Conservation (phyloP, 2,329 filamentous ascomycete genomes). For the Alternaria novae-zelandiae region DNA sequence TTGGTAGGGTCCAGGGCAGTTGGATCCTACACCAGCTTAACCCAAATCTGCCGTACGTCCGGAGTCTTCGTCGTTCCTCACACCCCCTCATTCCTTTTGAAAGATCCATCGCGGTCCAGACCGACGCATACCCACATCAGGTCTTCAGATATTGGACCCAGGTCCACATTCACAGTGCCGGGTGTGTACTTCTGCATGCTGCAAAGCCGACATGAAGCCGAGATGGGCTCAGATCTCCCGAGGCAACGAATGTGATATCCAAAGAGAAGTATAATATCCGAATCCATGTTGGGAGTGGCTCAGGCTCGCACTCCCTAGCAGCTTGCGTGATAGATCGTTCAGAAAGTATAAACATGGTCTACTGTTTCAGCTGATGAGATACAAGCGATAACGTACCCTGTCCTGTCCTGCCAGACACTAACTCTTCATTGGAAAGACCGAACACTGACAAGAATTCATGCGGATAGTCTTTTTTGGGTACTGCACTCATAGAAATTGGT, state of each 20-base stretch:
- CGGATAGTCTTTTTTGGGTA: background rate
- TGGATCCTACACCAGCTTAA: background rate
- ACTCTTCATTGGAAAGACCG: background rate
- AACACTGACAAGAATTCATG: background rate
- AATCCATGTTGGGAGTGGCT: background rate
- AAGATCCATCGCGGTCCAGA: background rate
- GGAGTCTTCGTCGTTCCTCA: background rate
- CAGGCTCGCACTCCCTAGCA: background rate
- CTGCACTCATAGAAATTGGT: background rate
- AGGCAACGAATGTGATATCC: background rate
- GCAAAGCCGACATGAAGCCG: constrained; percentile 1
- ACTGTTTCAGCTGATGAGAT: background rate
- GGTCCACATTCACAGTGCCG: background rate
- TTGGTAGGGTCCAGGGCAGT: background rate
- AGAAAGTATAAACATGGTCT: background rate
- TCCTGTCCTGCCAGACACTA: background rate
- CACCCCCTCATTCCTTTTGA: background rate
- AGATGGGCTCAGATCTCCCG: background rate
- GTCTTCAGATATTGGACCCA: background rate
- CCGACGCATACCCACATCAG: background rate
- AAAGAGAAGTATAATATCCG: background rate
- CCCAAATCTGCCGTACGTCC: background rate
- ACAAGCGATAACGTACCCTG: background rate
- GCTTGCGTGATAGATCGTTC: background rate
- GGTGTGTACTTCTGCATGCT: background rate